Evolutionary conservation across 1,284 basidiomycete genomes (phyloP), one percentile per base, ranked within the genome.

Genomic region (Cutaneotrichosporon spelunceum): DNA sequence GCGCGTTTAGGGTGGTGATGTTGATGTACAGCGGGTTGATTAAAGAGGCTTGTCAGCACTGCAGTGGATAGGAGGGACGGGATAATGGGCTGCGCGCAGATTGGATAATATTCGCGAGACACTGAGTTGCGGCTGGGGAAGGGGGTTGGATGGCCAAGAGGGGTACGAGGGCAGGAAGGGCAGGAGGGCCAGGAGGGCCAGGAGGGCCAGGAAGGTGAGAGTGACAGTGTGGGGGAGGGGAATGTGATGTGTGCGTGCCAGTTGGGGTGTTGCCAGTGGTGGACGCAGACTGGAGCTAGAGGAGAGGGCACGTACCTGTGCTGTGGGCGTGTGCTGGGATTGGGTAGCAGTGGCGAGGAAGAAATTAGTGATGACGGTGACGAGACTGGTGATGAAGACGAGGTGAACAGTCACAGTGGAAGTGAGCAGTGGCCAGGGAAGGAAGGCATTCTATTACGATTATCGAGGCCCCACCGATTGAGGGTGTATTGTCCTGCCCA

Each of bases 41-140:
- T 7, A 16, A 49, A 49, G 48, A 49, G 48, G 6, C 29, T 27
- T 49, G 48, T 49, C 48, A 49, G 48, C 48, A 49, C 29, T 4
- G 48, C 24, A 7, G 26, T 19, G 48, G 26, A 14, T 21, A 48
- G 3, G 45, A 48, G 45, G 23, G 48, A 49, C 9, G 24, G 47
- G 27, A 49, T 19, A 7, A 19, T 42, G 39, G 39, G 39, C 19
- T 42, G 39, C 3, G 19, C 39, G 19, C 19, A 19, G 48, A 49
- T 19, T 39, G 36, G 36, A 19, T 10, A 9, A 8, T 42, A 42
- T 19, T n/a, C 39, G 39, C 16, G 19, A 19, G 39, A 19, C 16
- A 42, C 39, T 16, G 39, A 7, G 19, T 19, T 39, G 36, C 36
- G 36, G 36, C 30, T 7, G 30, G 30, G 4, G 26, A 16, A 27